Base-by-base conservation (phyloP, 192 early-diverging fungal genomes). In the Phlyctochytrium arcticum region DNA sequence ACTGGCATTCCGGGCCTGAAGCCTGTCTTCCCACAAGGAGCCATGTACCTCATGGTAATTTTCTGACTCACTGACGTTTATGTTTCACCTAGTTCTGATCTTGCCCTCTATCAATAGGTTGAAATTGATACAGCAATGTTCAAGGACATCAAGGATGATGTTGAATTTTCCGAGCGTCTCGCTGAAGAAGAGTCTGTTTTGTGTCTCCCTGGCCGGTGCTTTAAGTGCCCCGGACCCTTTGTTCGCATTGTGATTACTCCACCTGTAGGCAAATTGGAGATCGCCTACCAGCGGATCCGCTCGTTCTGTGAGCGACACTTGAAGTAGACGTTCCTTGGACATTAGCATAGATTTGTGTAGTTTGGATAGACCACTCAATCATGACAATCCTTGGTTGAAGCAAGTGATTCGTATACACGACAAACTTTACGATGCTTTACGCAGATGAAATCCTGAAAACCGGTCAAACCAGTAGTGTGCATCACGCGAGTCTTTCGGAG, bases 21-120 rank as follows among this genome's bases (percentile, higher is more conserved):
- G 10, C 86, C 88, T 49, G 86, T 95, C 39, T 70, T 87, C 12
- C 91, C 93, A 27, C 90, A 93, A 80, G 93, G 93, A 39, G 91
- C 91, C 48, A 95, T 95, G 93, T 95, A 92, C 72, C 77, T 92
- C 70, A 95, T 95, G 93, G 83, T 71, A 51, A 29, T 19, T 31
- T 55, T 9, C 19, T 12, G 44, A 8, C 27, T 62, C 21, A 12
- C 21, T 0, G 2, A 44, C 15, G 21, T n/a, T 0, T 44, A 0
- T 0, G 17, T 15, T 53, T 23, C 50, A 21, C 12, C 24, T 30
- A 1, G 17, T 64, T 10, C 37, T 61, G 1, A 49, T n/a, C 4
- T 10, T 15, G 2, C 5, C 6, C 21, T 21, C 17, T 48, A 15
- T 19, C n/a, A n/a, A 30, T 8, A 77, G 76, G 17, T 91, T 21